Conservation (phyloP, 208 protist species). For the Wallacemonas sp. region DNA sequence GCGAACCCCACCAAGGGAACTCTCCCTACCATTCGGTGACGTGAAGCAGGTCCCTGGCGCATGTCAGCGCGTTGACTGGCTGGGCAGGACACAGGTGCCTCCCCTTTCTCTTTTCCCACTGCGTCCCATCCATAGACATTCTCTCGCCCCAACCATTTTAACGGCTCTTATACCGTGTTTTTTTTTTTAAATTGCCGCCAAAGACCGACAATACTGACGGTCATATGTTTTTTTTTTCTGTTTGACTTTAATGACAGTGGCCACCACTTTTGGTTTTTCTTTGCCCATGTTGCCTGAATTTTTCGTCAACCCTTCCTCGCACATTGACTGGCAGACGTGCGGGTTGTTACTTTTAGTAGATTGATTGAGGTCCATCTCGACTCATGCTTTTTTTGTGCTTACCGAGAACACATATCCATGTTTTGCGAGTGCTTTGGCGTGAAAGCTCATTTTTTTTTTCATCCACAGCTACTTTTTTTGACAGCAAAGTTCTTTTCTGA, state of each 20-base stretch:
- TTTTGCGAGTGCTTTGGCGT: not conserved
- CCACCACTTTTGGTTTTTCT: not conserved
- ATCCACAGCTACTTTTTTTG: not conserved
- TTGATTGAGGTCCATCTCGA: not conserved
- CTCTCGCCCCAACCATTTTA: no score
- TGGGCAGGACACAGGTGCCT: not conserved
- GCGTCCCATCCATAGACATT: no score
- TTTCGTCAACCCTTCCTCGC: no score
- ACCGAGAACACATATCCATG: not conserved
- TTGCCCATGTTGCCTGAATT: no score
- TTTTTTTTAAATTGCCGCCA: no score
- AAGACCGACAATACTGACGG: no score
- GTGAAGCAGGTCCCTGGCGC: not conserved
- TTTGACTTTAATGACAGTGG: not conserved
- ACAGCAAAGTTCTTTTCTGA: constrained; percentile 14
- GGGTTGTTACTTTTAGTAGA: constrained; percentile 3
- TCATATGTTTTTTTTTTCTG: constrained; percentile 8
- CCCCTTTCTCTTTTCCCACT: no score
- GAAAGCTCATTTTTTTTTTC: not conserved
- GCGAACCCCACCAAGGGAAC: not conserved
- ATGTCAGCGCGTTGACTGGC: no score
- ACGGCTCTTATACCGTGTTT: no score
- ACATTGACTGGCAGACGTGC: no score
- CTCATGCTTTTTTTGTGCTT: not conserved
- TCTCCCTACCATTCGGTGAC: constrained; percentile 1